Base-by-base conservation (phyloP, 192 early-diverging fungal species). In the Dispira simplex region DNA sequence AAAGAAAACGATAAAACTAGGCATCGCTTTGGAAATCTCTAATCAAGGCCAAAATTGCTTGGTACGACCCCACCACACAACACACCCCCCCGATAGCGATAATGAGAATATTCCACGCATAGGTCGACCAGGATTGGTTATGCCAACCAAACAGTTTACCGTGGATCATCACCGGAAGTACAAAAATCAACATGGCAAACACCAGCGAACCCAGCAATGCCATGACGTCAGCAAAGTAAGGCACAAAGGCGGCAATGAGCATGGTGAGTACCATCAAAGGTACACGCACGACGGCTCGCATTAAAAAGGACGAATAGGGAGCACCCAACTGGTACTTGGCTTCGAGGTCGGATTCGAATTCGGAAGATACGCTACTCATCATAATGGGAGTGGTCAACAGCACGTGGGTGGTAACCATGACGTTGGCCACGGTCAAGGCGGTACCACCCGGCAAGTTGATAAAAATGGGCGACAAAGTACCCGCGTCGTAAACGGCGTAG, bases 351-450 rank as follows among this genome's bases (percentile, higher is more conserved):
- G 81, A 65, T 68, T 89, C 87, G 16, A 82, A 59, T 46, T 85
- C 82, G 20, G 81, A 56, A 4, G 82, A 71, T 48, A 85, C 80
- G n/a, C 81, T 79, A 0, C 79, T 87, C 64, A 85, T 62, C 46
- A 85, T 62, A 44, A 89, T 74, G 5, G 86, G 86, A 23, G 81
- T 73, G 3, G 86, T 85, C 21, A 84, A 63, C 16, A 86, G 63
- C 8, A 89, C 83, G 63, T 89, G 86, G 46, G 75, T 64, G 8
- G 84, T 81, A 44, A 89, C 84, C 60, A 82, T 73, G 20, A 78
- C 68, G 46, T 81, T 80, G 3, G 77, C 72, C 21, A 79, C 66
- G 20, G 69, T 83, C 20, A 72, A 54, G 13, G 71, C 64, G 26
- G 59, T 58, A 57, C 84, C 83, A 10, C 62, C 59, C 18, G 84